Conservation (phyloP, 176 grass and related monocot genomes). For the Microstegium vimineum region DNA sequence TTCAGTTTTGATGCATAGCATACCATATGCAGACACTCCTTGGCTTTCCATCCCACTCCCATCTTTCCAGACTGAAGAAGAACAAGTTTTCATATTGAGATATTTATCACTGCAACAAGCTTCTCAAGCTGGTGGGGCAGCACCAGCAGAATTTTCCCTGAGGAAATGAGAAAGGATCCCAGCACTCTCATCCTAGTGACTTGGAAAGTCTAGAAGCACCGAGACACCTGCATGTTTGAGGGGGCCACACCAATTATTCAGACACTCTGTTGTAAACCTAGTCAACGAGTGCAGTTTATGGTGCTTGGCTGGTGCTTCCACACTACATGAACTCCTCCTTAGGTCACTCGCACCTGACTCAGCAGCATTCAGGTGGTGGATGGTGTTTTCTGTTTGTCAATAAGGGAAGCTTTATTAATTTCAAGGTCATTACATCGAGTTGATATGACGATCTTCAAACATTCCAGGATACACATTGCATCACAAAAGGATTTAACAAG, state of each 20-base stretch:
- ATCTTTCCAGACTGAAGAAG: not conserved
- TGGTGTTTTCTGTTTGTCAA: not conserved
- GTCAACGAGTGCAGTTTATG: not conserved
- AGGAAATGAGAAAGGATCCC: not conserved
- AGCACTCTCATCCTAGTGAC: not conserved
- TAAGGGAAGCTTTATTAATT: not conserved
- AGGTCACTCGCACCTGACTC: not conserved
- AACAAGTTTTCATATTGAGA: not conserved
- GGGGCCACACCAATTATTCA: not conserved
- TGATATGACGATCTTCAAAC: not conserved
- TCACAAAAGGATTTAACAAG: not conserved
- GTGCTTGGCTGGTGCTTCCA: not conserved
- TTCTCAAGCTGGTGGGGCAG: not conserved
- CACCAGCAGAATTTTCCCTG: not conserved
- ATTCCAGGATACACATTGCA: not conserved
- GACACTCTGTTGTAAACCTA: not conserved
- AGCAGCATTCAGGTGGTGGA: not conserved
- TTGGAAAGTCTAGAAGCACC: not conserved
- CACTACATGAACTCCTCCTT: not conserved
- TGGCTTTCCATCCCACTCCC: not conserved
- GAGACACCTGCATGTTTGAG: not conserved
- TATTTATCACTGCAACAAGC: not conserved
- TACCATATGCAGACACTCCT: not conserved
- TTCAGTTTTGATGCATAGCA: not conserved
- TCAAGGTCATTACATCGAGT: not conserved